A percentile compares a stretch with the other conserved stretches of the same genome.
Evolutionary conservation across 2,329 filamentous ascomycete genomes (phyloP).

Genomic region (Apiospora koreana): DNA sequence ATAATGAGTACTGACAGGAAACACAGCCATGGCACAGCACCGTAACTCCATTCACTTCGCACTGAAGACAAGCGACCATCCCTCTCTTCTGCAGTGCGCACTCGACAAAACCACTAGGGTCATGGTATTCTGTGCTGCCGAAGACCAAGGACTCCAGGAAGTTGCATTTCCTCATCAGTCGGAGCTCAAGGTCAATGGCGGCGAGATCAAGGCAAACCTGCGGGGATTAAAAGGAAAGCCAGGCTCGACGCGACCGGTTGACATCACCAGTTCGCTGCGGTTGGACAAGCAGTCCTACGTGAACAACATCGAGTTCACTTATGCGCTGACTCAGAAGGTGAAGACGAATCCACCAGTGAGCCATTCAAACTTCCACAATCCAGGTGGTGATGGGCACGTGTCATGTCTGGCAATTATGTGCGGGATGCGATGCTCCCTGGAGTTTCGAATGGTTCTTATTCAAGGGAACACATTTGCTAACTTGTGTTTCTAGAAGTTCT

Average conservation of each 20-base stretch:
- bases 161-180: constrained; percentile 90
- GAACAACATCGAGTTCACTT: constrained; percentile 84
- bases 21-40: constrained; percentile 56
- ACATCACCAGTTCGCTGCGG: constrained; percentile 78
- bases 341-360: constrained; percentile 34
- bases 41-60: constrained; percentile 48
- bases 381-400: constrained; percentile 17
- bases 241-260: constrained; percentile 89
- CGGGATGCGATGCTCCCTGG: background rate
- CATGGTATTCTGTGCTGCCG: constrained; percentile 80
- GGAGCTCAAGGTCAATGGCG: constrained; percentile 86
- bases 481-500: constrained; percentile 62
- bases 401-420: background rate
- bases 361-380: constrained; percentile 19
- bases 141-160: constrained; percentile 66
- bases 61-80: constrained; percentile 51
- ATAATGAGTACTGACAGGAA: constrained; percentile 17
- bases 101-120: constrained; percentile 66
- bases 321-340: constrained; percentile 88
- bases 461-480: background rate
- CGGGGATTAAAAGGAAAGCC: constrained; percentile 95
- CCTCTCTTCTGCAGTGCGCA: constrained; percentile 56
- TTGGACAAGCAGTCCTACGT: constrained; percentile 66
- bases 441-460: background rate
- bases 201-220: constrained; percentile 89